Percentiles rank a stretch among this genome's conserved stretches.
Conservation (phyloP, 345 rosid species). For the Dipteronia dyeriana region DNA sequence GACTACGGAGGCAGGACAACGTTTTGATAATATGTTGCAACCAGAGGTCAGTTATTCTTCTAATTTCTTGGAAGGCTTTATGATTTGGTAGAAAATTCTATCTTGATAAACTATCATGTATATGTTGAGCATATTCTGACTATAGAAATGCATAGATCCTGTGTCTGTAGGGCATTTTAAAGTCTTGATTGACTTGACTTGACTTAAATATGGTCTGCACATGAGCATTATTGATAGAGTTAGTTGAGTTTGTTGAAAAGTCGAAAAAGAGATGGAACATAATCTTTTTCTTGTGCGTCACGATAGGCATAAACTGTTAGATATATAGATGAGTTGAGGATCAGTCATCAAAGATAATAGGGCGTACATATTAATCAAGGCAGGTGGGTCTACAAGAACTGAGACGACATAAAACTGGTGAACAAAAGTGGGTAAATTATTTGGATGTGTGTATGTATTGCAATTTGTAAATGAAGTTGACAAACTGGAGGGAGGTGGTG, state of each 20-base stretch:
- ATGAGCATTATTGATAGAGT: background rate
- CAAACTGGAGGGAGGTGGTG: background rate
- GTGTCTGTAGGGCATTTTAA: background rate
- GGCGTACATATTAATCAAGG: background rate
- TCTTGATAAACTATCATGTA: too few species aligned
- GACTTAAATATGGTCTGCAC: background rate
- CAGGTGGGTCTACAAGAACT: too few species aligned
- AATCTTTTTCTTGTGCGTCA: background rate
- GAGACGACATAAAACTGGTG: too few species aligned
- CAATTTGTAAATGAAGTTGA: background rate
- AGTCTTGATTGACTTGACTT: background rate
- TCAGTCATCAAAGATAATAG: background rate
- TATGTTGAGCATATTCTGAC: background rate
- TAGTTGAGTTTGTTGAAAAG: background rate
- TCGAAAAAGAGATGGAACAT: background rate
- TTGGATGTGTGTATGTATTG: background rate
- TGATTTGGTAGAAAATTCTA: background rate
- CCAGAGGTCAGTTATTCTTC: background rate
- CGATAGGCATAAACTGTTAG: too few species aligned
- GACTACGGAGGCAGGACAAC: background rate
- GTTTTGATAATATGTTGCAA: background rate
- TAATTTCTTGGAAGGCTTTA: background rate
- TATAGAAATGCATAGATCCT: background rate
- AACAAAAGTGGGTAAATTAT: background rate
- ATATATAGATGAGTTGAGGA: too few species aligned